phyloP scores from a whole-genome alignment of 192 early-diverging fungal genomes.

The Backusella australiensis region DNA sequence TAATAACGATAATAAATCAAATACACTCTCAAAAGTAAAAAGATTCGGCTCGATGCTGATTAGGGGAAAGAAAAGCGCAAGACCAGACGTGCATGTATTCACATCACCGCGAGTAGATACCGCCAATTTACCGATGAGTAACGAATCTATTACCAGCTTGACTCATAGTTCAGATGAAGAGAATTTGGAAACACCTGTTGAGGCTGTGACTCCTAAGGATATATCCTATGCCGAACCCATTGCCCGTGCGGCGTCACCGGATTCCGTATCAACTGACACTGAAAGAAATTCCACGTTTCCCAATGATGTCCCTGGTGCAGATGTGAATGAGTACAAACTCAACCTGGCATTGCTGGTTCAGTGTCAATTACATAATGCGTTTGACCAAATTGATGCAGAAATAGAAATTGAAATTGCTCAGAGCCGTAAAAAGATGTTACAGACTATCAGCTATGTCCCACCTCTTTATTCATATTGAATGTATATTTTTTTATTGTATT shows the following conservation, averaged over 20 bases:
- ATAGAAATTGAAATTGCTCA: background rate
- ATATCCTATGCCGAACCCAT: background rate
- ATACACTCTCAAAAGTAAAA: background rate
- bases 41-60: background rate
- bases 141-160: background rate
- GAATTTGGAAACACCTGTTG: background rate
- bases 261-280: background rate
- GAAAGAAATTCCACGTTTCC: background rate
- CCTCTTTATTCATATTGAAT: background rate
- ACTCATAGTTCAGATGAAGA: background rate
- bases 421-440: background rate
- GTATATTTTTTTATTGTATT: constrained; percentile 6
- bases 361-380: background rate
- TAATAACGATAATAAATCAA: background rate
- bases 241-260: constrained; percentile 4
- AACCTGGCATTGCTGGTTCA: background rate
- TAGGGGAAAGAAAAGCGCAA: background rate
- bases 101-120: background rate
- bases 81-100: background rate
- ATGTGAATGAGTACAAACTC: background rate
- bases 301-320: background rate
- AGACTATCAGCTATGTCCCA: background rate
- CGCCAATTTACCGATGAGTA: background rate
- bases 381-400: background rate
- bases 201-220: constrained; percentile 1